Conservation (phyloP, 148 eudicot genomes). For the Cornus suecica region DNA sequence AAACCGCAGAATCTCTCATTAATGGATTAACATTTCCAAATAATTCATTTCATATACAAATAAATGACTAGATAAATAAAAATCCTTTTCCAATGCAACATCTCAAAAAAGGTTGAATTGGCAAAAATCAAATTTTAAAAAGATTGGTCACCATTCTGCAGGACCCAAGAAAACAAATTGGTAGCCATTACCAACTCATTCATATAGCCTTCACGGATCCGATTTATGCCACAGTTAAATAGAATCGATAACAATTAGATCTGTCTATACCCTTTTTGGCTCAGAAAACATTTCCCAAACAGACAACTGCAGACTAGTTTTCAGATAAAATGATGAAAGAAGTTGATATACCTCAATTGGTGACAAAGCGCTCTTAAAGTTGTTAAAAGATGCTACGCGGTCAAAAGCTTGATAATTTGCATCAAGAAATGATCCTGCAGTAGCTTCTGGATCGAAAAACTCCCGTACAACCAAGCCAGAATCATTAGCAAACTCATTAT, state of each 20-base stretch:
- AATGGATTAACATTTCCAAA: neutral
- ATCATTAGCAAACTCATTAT: conserved; percentile 36
- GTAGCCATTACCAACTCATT: conserved; percentile 10
- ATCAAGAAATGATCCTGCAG: conserved; percentile 23
- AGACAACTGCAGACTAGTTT: no score
- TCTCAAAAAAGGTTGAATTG: conserved; percentile 4
- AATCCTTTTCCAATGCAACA: conserved; percentile 2
- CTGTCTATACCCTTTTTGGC: no score
- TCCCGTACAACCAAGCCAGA: conserved; percentile 47
- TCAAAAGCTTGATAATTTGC: conserved; percentile 36
- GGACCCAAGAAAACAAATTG: no score
- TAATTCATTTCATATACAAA: neutral
- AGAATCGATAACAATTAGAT: no score
- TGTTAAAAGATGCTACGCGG: conserved; percentile 34
- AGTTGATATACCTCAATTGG: conserved; percentile 43
- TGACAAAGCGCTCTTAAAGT: conserved; percentile 35
- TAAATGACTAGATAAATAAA: no score
- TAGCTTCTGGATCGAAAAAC: conserved; percentile 36
- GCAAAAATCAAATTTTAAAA: neutral
- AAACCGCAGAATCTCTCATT: neutral
- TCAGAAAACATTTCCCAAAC: neutral
- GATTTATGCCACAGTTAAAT: no score
- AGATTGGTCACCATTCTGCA: neutral
- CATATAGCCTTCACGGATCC: neutral
- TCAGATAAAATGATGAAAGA: neutral